A percentile compares a stretch with the other conserved stretches of the same genome.
Conservation (phyloP, 164 flowering plant genomes). For the Saururus chinensis region DNA sequence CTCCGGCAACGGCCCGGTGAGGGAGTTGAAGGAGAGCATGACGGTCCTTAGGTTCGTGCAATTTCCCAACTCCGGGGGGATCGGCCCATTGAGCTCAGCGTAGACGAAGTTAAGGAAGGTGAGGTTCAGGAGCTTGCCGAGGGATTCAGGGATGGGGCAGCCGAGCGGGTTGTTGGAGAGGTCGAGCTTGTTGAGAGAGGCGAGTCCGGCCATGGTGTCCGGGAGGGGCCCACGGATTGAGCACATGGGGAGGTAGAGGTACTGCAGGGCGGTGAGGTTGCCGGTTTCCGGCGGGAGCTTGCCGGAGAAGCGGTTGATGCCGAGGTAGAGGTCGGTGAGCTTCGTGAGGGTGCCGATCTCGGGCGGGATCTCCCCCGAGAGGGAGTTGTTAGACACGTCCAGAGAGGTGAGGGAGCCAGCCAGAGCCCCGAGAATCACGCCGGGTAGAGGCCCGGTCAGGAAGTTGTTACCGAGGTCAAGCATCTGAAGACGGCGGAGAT, state of each 20-base stretch:
- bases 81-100: slow-evolving; percentile 48
- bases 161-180: slow-evolving; percentile 58
- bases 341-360: slow-evolving; percentile 39
- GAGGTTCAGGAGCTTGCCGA: slow-evolving; percentile 48
- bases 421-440: slow-evolving; percentile 25
- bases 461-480: slow-evolving; percentile 44
- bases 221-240: slow-evolving; percentile 58
- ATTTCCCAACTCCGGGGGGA: slow-evolving; percentile 56
- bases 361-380: slow-evolving; percentile 43
- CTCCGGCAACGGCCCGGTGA: slow-evolving; percentile 52
- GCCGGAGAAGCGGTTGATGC: slow-evolving; percentile 51
- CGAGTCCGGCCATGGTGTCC: slow-evolving; percentile 34
- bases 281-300: slow-evolving; percentile 57
- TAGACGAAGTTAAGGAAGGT: slow-evolving; percentile 35
- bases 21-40: slow-evolving; percentile 58
- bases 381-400: slow-evolving; percentile 55
- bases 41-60: slow-evolving; percentile 41
- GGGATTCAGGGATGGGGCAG: slow-evolving; percentile 42
- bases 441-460: slow-evolving; percentile 43
- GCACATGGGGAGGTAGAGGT: slow-evolving; percentile 36
- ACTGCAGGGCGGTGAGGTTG: slow-evolving; percentile 26
- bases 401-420: slow-evolving; percentile 26
- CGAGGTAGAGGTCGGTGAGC: slow-evolving; percentile 52
- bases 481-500: slow-evolving; percentile 22
- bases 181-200: slow-evolving; percentile 36